These are phyloP conservation scores for Calonectria leucothoes DNA, from an alignment of 2,329 filamentous ascomycete genomes.

Conservation along the genomic window DNA sequence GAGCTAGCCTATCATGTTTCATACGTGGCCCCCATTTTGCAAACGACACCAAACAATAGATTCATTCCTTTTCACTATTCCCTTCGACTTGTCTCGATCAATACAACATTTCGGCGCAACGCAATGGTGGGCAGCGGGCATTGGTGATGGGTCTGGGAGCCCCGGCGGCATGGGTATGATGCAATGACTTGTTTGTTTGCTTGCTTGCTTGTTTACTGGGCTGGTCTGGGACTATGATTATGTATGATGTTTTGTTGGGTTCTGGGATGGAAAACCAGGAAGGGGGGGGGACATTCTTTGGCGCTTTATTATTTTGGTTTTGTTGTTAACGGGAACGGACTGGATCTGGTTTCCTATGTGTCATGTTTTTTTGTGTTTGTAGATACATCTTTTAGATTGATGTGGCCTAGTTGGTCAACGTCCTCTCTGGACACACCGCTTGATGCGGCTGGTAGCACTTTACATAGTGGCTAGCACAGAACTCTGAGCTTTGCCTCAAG, in stretches of 20 bases:
- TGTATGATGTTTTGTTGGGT: conserved; percentile 26
- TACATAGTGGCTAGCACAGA: conserved; percentile 16
- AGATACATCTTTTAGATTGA: conserved; percentile 25
- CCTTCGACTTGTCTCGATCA: conserved; percentile 16
- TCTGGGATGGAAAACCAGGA: conserved; percentile 26
- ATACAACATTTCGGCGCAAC: conserved; percentile 32
- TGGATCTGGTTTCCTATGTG: conserved; percentile 29
- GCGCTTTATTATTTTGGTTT: conserved; percentile 27
- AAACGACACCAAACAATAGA: conserved; percentile 1
- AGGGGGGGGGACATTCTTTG: conserved; percentile 17
- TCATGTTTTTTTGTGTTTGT: conserved; percentile 14
- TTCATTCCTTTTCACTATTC: conserved; percentile 21
- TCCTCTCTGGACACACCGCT: conserved; percentile 23
- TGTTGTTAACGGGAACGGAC: conserved; percentile 25
- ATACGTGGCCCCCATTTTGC: conserved; percentile 3
- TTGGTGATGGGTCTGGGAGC: conserved; percentile 20
- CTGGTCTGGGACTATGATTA: conserved; percentile 24
- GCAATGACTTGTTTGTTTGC: conserved; percentile 20
- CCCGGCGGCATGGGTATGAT: conserved; percentile 27
- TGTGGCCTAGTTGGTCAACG: conserved; percentile 14
- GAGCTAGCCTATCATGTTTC: not conserved
- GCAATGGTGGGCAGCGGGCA: conserved; percentile 21
- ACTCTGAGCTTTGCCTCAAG: not conserved
- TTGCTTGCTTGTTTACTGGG: conserved; percentile 18
- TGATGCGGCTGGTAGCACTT: conserved; percentile 16